Base-by-base conservation (phyloP, 495 filamentous ascomycete species). In the Penicilliopsis zonata region DNA sequence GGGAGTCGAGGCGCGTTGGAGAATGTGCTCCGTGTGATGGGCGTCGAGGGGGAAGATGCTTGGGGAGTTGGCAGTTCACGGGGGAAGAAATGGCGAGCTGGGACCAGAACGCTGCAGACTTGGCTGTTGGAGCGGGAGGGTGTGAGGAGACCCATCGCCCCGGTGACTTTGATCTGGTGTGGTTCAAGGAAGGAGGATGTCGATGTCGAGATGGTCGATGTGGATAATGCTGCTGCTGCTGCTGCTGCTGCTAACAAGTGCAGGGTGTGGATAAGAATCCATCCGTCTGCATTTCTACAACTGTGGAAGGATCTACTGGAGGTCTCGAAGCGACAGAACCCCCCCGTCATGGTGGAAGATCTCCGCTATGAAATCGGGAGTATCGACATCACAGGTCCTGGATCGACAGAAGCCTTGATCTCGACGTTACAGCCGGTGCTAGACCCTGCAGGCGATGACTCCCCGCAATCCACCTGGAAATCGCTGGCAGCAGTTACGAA, bases 351-450 rank as follows among this genome's bases (percentile, higher is more conserved):
- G 34, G 49, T 94, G n/a, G 84, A 94, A 48, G 90, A 98, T 47
- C 52, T 98, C 9, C 74, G 90, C 2, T 96, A 85, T 46, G 87
- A 96, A 43, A 80, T 98, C 51, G 90, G 90, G 27, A 94, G 86
- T 48, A 88, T 96, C 31, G 82, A 94, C 40, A 61, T 95, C 33
- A 78, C 72, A 0, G 90, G 90, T 0, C 86, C 90, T 1, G 81
- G 69, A 2, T 81, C 85, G 5, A 86, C 81, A 2, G 86, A 95
- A 52, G 68, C 85, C 2, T 59, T 98, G 2, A 59, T 86, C 14
- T 70, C 78, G 5, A 61, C 80, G 12, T 66, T 98, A 31, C 66
- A 70, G 30, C 78, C 86, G 13, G 18, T 72, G 39, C 36, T 28
- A 35, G 40, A 18, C 9, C 50, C 50, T 2, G 43, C 46, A 7